Conservation (phyloP, 2,329 filamentous ascomycete species). For the Colletotrichum horii region DNA sequence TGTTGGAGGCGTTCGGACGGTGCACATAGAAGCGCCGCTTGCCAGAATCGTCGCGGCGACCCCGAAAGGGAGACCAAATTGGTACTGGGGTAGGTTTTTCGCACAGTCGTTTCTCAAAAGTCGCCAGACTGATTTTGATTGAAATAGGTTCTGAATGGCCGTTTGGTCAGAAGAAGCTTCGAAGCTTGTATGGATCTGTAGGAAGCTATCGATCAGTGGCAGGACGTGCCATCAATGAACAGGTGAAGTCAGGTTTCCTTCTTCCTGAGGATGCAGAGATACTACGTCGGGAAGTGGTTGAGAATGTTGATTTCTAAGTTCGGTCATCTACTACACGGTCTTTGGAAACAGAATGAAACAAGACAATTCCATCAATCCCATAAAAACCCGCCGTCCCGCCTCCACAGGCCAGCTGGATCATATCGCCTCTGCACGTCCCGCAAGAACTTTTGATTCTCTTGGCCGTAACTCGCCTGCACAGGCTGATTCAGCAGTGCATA, state of each 20-base stretch:
- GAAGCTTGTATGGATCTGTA: not conserved
- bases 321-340: not conserved
- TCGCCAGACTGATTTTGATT: not conserved
- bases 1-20: constrained; percentile 16
- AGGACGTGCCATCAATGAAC: not conserved
- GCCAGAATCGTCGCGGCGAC: constrained; percentile 22
- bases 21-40: constrained; percentile 20
- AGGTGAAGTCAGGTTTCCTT: not conserved
- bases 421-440: not conserved
- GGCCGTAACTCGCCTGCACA: not conserved
- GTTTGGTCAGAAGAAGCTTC: not conserved
- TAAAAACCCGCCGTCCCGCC: not conserved
- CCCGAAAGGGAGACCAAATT: constrained; percentile 23
- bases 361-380: not conserved
- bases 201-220: not conserved
- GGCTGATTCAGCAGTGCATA: not conserved
- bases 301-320: not conserved
- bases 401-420: not conserved
- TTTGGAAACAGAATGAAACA: not conserved
- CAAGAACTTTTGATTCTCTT: not conserved
- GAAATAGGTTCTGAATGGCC: not conserved
- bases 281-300: not conserved
- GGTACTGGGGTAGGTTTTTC: constrained; percentile 21
- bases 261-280: not conserved
- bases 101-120: not conserved